These are phyloP conservation scores for Arthonia radiata DNA, from an alignment of 495 filamentous ascomycete genomes.

Conservation along the genomic window DNA sequence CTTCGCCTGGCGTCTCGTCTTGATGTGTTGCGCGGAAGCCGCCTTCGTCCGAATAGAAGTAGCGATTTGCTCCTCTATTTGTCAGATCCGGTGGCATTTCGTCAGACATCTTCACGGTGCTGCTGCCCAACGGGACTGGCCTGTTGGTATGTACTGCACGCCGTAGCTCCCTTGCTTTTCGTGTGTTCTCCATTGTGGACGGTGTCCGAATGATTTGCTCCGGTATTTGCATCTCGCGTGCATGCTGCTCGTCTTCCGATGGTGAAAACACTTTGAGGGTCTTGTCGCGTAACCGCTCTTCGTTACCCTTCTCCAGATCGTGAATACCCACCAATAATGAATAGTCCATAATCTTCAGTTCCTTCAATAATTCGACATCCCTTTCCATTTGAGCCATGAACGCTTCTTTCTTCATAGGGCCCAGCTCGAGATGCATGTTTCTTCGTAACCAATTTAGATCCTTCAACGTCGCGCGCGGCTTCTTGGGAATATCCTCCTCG, in stretches of 20 bases:
- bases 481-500: conserved; percentile 67
- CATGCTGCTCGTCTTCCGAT: conserved; percentile 26
- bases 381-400: conserved; percentile 74
- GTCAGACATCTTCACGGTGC: conserved; percentile 66
- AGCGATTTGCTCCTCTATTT: conserved; percentile 35
- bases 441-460: conserved; percentile 91
- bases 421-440: conserved; percentile 63
- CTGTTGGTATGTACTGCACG: conserved; percentile 82
- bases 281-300: conserved; percentile 86
- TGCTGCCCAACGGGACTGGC: conserved; percentile 73
- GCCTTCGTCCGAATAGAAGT: conserved; percentile 86
- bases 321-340: conserved; percentile 88
- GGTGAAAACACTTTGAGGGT: conserved; percentile 90
- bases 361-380: conserved; percentile 67
- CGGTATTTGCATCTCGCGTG: conserved; percentile 13
- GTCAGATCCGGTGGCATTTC: conserved; percentile 30
- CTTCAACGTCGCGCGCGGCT: conserved; percentile 84
- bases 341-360: conserved; percentile 94
- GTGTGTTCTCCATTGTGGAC: conserved; percentile 74
- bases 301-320: conserved; percentile 68
- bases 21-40: conserved; percentile 87
- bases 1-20: conserved; percentile 57
- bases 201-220: conserved; percentile 62
- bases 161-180: conserved; percentile 76
- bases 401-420: conserved; percentile 55